Base-by-base conservation (phyloP, 495 filamentous ascomycete genomes). In the Xylaria castorea region DNA sequence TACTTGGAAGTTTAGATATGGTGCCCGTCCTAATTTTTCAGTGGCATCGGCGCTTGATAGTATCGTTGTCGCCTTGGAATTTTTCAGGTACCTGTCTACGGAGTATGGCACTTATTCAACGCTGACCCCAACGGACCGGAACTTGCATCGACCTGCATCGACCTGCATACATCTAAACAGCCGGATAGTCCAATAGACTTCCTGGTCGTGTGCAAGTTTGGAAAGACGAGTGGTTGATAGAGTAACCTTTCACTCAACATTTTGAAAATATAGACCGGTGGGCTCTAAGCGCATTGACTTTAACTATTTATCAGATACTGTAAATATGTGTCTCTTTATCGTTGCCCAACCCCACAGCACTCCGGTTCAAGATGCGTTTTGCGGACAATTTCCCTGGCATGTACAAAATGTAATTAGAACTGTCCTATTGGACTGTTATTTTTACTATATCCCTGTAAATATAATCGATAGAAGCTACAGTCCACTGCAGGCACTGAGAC, bases 81-180 rank as follows among this genome's bases (percentile, higher is more conserved):
- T 20, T 57, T 18, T 25, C 11, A 38, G 6, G 42, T 61, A 48
- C 25, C 6, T 38, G 38, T 64, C 36, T 5, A n/a, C n/a, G n/a
- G n/a, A n/a, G n/a, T n/a, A 12, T 30, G 22, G 14, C 22, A 44
- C n/a, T 7, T 44, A 64, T 30, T 16, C 18, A 61, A 32, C 27
- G 30, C 9, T 27, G 32, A 22, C 58, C 58, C 68, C 68, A 71
- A 63, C 68, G 68, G 68, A 63, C 68, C 68, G 68, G 68, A 14
- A 71, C 68, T 71, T 64, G 68, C 68, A 64, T 71, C 46, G 32
- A 42, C 58, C n/a, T 64, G 68, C 68, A 42, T 42, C 38, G 38
- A 14, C 38, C 38, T 42, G 38, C 38, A 71, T 71, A 34, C 42
- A 20, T 50, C 44, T 20, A 36, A 69, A 61, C 65, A 42, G 27